phyloP scores from a whole-genome alignment of 805 yeast genomes.

The Hagleromyces aurorensis region DNA sequence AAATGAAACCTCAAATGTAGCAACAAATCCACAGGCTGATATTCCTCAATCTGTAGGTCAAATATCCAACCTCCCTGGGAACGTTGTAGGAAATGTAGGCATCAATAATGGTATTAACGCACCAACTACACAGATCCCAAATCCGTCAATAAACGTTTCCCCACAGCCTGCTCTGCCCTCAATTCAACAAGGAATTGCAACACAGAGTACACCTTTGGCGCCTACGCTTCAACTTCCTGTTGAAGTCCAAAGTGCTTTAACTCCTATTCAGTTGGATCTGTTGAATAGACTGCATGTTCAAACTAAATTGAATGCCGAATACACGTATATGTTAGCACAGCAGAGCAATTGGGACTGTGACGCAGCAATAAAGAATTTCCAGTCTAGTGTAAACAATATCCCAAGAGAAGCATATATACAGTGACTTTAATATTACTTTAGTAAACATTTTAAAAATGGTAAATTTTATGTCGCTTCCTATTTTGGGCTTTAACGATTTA shows the following conservation, averaged over 20 bases:
- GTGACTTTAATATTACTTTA: conserved; percentile 7
- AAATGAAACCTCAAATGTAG: conserved; percentile 4
- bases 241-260: conserved; percentile 43
- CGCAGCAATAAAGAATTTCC: conserved; percentile 61
- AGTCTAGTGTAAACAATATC: conserved; percentile 51
- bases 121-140: conserved; percentile 13
- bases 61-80: conserved; percentile 1
- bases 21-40: conserved; percentile 10
- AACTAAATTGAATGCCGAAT: conserved; percentile 72
- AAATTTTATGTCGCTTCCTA: conserved; percentile 1
- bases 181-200: conserved; percentile 8
- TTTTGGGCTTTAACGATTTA: too few relatives aligned
- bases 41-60: conserved; percentile 4
- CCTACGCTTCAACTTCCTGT: conserved; percentile 43
- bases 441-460: conserved; percentile 1
- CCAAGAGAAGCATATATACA: conserved; percentile 49
- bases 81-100: conserved; percentile 2
- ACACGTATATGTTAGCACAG: conserved; percentile 73
- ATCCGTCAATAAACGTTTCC: conserved; percentile 10
- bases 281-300: conserved; percentile 57
- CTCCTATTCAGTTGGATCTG: conserved; percentile 52
- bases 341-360: conserved; percentile 82
- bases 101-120: conserved; percentile 5
- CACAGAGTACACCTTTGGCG: conserved; percentile 11
- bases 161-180: conserved; percentile 4